phyloP scores from a whole-genome alignment of 352 stramenopile genomes.

The Thalassiosira hispida region DNA sequence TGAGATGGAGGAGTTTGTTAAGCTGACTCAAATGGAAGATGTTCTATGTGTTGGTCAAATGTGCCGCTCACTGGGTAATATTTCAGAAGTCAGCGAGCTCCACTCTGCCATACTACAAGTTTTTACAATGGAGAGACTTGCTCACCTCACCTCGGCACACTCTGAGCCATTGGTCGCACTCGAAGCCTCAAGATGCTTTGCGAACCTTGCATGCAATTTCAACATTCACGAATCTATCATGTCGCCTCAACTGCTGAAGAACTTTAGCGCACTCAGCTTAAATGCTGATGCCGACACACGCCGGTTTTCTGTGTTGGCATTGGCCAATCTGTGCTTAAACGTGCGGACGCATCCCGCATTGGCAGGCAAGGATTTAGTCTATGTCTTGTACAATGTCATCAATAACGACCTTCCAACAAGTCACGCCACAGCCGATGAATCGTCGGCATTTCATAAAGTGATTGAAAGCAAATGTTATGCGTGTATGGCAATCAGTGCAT shows the following conservation, averaged over 20 bases:
- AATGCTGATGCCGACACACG: slow-evolving; percentile 83
- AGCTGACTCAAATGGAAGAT: slow-evolving; percentile 88
- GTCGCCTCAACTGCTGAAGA: slow-evolving; percentile 82
- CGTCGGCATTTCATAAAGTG: slow-evolving; percentile 7
- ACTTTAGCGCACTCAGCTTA: slow-evolving; percentile 86
- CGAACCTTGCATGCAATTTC: slow-evolving; percentile 87
- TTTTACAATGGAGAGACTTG: slow-evolving; percentile 56
- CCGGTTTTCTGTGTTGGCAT: slow-evolving; percentile 89
- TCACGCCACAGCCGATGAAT: slow-evolving; percentile 1
- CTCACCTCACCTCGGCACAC: slow-evolving; percentile 26
- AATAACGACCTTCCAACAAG: slow-evolving; percentile 18
- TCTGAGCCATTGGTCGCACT: slow-evolving; percentile 49
- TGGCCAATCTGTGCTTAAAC: slow-evolving; percentile 92
- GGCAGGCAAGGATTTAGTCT: slow-evolving; percentile 35
- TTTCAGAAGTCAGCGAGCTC: slow-evolving; percentile 91
- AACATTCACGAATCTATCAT: slow-evolving; percentile 88
- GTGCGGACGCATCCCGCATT: slow-evolving; percentile 84
- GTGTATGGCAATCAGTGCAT: slow-evolving; percentile 54
- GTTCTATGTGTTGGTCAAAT: slow-evolving; percentile 68
- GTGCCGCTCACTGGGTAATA: slow-evolving; percentile 89
- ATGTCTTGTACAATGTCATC: slow-evolving; percentile 29
- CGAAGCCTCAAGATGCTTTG: slow-evolving; percentile 76
- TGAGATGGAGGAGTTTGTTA: slow-evolving; percentile 85
- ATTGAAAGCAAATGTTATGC: slow-evolving; percentile 58
- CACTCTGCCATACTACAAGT: slow-evolving; percentile 86